phyloP scores from a whole-genome alignment of 2,329 filamentous ascomycete genomes.

The Curvularia hawaiiensis region DNA sequence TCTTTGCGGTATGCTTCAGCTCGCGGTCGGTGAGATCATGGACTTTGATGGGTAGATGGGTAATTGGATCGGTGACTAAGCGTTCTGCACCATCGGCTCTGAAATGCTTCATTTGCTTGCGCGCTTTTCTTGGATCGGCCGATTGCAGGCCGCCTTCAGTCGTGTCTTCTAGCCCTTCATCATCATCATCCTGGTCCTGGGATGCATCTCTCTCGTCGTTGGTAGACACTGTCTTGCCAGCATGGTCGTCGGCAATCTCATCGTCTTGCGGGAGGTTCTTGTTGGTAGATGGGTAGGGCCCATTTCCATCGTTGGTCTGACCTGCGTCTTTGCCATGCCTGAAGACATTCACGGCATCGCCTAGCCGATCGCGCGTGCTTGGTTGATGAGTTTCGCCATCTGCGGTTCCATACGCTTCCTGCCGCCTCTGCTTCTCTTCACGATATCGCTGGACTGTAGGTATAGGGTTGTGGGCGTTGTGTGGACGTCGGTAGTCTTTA shows the following conservation, averaged over 20 bases:
- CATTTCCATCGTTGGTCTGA: conserved; percentile 29
- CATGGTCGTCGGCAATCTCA: conserved; percentile 40
- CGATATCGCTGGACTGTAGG: conserved; percentile 55
- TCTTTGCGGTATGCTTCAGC: conserved; percentile 56
- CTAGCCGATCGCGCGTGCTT: conserved; percentile 43
- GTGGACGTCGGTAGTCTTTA: conserved; percentile 49
- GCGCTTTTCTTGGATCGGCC: conserved; percentile 52
- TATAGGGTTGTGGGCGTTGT: conserved; percentile 52
- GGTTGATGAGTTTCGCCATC: conserved; percentile 33
- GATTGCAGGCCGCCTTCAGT: conserved; percentile 48
- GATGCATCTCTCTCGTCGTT: conserved; percentile 19
- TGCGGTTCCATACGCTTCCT: conserved; percentile 39
- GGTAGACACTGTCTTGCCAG: conserved; percentile 28
- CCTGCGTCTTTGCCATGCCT: conserved; percentile 37
- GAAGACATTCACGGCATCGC: conserved; percentile 44
- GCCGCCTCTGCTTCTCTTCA: conserved; percentile 52
- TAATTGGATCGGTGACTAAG: conserved; percentile 74
- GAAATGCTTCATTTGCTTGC: conserved; percentile 57
- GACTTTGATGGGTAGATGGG: conserved; percentile 70
- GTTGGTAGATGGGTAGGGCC: conserved; percentile 44
- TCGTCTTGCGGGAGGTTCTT: conserved; percentile 43
- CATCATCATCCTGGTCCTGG: conserved; percentile 28
- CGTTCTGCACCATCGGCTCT: conserved; percentile 55
- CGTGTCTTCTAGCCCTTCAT: conserved; percentile 47
- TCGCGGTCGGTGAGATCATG: conserved; percentile 71